phyloP scores from a whole-genome alignment of 75 land plant species.

The Larix kaempferi region DNA sequence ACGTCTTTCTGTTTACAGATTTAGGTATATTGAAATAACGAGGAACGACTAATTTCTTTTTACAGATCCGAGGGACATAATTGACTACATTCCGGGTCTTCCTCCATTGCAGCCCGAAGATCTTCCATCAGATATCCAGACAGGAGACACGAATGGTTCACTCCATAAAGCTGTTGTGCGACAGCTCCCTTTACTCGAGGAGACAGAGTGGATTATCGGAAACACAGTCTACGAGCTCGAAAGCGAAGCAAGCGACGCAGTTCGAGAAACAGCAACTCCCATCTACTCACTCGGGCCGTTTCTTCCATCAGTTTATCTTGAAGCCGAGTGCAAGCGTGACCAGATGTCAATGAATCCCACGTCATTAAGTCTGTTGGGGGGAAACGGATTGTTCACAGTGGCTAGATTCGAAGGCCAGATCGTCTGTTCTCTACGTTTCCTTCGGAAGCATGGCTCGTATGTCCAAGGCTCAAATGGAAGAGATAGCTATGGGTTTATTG shows the following conservation, averaged over 20 bases:
- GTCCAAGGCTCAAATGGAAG: constrained; percentile 13
- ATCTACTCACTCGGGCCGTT: neutral
- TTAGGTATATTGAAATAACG: no score
- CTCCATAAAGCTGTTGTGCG: neutral
- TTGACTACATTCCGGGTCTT: constrained; percentile 17
- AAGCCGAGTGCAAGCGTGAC: neutral
- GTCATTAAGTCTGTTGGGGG: constrained; percentile 2
- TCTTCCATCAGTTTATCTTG: neutral
- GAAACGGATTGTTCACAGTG: neutral
- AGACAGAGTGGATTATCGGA: constrained; percentile 17
- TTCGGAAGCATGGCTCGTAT: constrained; percentile 22
- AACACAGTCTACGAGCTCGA: constrained; percentile 33
- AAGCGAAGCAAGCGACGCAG: constrained; percentile 10
- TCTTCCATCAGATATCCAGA: constrained; percentile 23
- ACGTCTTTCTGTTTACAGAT: no score
- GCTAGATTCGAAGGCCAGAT: neutral
- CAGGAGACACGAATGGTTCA: neutral
- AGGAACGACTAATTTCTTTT: no score
- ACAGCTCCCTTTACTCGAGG: neutral
- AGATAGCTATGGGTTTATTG: constrained; percentile 40
- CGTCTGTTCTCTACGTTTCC: neutral
- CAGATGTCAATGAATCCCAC: neutral
- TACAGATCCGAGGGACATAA: neutral
- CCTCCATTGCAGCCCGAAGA: constrained; percentile 20
- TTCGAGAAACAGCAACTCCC: neutral